Conservation (phyloP, 2,329 filamentous ascomycete species). For the Pseudogymnoascus sp. region DNA sequence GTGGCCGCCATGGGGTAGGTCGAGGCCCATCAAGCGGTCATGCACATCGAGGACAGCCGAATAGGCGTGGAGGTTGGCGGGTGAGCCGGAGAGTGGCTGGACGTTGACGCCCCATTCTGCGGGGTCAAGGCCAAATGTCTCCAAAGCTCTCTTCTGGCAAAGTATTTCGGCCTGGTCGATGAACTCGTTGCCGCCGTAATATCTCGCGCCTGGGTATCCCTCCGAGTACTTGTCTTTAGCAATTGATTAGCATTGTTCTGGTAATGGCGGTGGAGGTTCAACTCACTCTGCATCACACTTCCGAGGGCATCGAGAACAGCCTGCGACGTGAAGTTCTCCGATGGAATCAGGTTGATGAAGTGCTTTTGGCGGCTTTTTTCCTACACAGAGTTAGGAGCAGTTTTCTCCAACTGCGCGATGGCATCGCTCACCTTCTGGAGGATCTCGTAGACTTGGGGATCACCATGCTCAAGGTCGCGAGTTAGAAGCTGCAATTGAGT, state of each 20-base stretch:
- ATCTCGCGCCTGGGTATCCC: constrained; percentile 90
- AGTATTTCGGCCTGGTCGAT: constrained; percentile 85
- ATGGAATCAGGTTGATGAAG: constrained; percentile 95
- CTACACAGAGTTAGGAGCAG: constrained; percentile 35
- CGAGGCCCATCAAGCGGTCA: constrained; percentile 79
- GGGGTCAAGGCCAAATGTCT: constrained; percentile 74
- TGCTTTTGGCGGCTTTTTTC: constrained; percentile 96
- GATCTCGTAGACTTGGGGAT: constrained; percentile 80
- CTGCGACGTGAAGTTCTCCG: constrained; percentile 92
- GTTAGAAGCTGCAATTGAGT: constrained; percentile 58
- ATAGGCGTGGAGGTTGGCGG: constrained; percentile 75
- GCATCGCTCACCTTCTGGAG: constrained; percentile 65
- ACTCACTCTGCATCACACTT: constrained; percentile 87
- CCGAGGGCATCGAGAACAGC: constrained; percentile 85
- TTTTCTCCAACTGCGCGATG: background rate
- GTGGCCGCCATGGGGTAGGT: constrained; percentile 11
- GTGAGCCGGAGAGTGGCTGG: constrained; percentile 54
- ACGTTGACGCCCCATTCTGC: constrained; percentile 97
- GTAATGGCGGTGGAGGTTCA: background rate
- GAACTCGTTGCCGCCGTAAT: constrained; percentile 95
- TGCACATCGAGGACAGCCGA: constrained; percentile 87
- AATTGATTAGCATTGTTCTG: constrained; percentile 20
- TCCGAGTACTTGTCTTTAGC: constrained; percentile 88
- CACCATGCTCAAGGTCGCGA: constrained; percentile 70
- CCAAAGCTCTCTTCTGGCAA: constrained; percentile 82